phyloP scores from a whole-genome alignment of 306 rosid species.

The Clitoria ternatea region DNA sequence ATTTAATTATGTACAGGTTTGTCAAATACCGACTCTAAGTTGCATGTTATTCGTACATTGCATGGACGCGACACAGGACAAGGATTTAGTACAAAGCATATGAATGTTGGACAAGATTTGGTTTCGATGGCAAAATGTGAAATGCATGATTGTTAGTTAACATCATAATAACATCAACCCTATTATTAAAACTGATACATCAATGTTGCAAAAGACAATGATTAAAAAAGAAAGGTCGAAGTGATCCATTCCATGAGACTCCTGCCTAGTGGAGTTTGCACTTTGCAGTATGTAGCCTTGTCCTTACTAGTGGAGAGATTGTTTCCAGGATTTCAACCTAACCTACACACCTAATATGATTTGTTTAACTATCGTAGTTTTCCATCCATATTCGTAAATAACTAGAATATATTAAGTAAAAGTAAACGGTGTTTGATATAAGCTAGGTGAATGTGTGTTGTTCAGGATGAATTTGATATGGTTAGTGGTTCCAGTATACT shows the following conservation, averaged over 20 bases:
- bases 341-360: not conserved
- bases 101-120: not conserved
- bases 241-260: not conserved
- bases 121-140: not conserved
- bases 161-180: not conserved
- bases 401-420: not conserved
- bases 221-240: not conserved
- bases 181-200: not conserved
- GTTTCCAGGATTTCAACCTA: not conserved
- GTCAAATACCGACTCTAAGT: not conserved
- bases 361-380: not conserved
- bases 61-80: not conserved
- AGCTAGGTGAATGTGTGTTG: not conserved
- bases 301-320: no score
- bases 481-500: no score
- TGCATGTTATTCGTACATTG: not conserved
- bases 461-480: not conserved
- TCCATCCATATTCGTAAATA: not conserved
- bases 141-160: not conserved
- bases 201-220: not conserved
- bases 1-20: not conserved
- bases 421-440: not conserved
- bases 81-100: not conserved
- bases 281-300: no score
- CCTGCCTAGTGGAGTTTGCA: not conserved